These are phyloP conservation scores for Epipyxis sp. DNA, from an alignment of 108 stramenopile genomes.

Conservation along the genomic window DNA sequence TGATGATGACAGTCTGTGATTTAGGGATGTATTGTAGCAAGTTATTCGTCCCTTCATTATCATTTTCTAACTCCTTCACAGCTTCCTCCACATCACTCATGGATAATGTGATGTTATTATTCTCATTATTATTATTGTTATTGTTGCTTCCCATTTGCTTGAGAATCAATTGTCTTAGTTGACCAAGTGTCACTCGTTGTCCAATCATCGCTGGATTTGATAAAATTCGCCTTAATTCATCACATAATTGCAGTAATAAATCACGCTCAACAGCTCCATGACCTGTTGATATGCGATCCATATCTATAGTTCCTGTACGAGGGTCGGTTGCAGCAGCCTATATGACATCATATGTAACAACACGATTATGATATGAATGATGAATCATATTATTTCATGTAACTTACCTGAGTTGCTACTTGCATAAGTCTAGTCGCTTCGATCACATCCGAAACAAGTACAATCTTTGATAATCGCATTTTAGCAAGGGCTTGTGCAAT, in stretches of 20 bases:
- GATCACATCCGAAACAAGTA: conserved; percentile 83
- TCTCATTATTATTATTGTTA: neutral
- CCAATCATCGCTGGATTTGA: neutral
- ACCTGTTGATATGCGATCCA: conserved; percentile 96
- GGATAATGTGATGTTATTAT: neutral
- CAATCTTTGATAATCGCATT: conserved; percentile 70
- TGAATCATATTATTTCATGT: conserved; percentile 82
- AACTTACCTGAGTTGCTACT: conserved; percentile 89
- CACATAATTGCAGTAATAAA: neutral
- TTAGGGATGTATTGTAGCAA: neutral
- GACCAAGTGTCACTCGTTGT: neutral
- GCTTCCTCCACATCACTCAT: neutral
- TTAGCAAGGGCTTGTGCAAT: conserved; percentile 88
- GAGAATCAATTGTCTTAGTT: neutral
- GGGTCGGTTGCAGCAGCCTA: conserved; percentile 95
- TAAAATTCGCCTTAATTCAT: neutral
- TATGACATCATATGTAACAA: conserved; percentile 92
- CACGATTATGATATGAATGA: no score
- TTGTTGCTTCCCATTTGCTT: neutral
- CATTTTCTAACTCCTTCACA: neutral
- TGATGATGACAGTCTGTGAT: neutral
- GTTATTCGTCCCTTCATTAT: neutral
- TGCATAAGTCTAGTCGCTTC: conserved; percentile 92
- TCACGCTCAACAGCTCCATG: conserved; percentile 72
- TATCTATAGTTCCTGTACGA: conserved; percentile 92